Conservation (phyloP, 2,329 filamentous ascomycete species). For the Botrytis tulipae region DNA sequence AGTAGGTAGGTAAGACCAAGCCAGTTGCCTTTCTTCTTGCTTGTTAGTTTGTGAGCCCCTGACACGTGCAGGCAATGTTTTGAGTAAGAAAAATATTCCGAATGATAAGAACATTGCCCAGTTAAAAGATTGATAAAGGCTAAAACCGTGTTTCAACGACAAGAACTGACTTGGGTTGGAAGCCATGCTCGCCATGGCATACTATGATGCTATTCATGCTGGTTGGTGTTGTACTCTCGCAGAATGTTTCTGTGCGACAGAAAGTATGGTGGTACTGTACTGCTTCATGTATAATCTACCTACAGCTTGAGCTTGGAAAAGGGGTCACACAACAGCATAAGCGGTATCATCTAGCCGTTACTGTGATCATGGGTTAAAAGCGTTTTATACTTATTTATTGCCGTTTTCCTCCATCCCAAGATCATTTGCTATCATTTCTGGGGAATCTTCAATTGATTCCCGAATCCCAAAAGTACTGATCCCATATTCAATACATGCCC, state of each 20-base stretch:
- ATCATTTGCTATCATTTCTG: not conserved
- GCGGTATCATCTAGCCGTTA: not conserved
- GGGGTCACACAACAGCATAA: not conserved
- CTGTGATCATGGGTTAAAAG: not conserved
- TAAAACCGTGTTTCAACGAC: slow-evolving; percentile 7
- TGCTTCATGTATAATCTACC: not conserved
- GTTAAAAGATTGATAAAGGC: not conserved
- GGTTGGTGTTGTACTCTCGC: not conserved
- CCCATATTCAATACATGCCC: not conserved
- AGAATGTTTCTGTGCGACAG: not conserved
- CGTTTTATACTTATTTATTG: not conserved
- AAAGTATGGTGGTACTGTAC: not conserved
- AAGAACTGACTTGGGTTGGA: not conserved
- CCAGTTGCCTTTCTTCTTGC: not conserved
- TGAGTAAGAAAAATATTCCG: not conserved
- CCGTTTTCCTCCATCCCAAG: not conserved
- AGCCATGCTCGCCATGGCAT: not conserved
- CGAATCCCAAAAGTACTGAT: not conserved
- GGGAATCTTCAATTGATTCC: not conserved
- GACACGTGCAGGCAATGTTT: not conserved
- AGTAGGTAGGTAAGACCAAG: not conserved
- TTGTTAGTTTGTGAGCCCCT: not conserved
- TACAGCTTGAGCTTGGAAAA: not conserved
- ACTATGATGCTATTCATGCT: not conserved
- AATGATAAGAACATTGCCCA: not conserved